Evolutionary conservation across 148 eudicot species (phyloP).

Genomic region (Amaranthus cruentus): DNA sequence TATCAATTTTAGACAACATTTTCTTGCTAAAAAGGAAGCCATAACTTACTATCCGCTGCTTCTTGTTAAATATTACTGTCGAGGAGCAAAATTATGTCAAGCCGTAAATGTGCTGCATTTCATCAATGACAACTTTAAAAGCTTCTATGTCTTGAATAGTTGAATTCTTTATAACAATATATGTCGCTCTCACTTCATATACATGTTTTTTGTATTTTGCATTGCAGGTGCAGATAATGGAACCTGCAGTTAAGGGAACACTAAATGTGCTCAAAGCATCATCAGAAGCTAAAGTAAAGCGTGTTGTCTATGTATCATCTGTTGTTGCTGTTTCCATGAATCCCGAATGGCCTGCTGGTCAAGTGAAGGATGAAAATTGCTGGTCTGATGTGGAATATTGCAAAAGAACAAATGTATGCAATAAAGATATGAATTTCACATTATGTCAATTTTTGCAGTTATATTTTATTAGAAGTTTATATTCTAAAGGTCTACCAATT

Average conservation of each 20-base stretch:
- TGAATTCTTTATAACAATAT: neutral
- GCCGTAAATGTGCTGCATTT: neutral
- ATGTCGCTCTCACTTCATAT: neutral
- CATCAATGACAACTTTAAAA: neutral
- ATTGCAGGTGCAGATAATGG: slow-evolving; percentile 36
- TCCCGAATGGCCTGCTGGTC: slow-evolving; percentile 49
- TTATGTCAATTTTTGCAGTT: neutral
- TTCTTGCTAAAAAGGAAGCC: neutral
- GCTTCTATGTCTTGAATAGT: neutral
- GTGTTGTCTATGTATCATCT: slow-evolving; percentile 44
- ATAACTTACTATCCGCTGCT: neutral
- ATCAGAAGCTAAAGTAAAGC: slow-evolving; percentile 43
- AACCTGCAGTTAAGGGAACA: slow-evolving; percentile 47
- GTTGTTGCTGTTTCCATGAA: slow-evolving; percentile 35
- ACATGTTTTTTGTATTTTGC: neutral
- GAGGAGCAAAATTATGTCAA: neutral
- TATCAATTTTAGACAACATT: neutral
- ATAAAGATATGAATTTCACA: neutral
- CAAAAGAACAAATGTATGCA: slow-evolving; percentile 33
- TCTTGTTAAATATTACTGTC: neutral
- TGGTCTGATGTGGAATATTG: slow-evolving; percentile 49
- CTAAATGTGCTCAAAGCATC: slow-evolving; percentile 42
- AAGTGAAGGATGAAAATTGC: slow-evolving; percentile 48
- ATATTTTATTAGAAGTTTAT: neutral
- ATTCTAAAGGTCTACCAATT: neutral